Evolutionary conservation across 2,329 filamentous ascomycete genomes (phyloP).

Genomic region (Pseudogymnoascus sp.): DNA sequence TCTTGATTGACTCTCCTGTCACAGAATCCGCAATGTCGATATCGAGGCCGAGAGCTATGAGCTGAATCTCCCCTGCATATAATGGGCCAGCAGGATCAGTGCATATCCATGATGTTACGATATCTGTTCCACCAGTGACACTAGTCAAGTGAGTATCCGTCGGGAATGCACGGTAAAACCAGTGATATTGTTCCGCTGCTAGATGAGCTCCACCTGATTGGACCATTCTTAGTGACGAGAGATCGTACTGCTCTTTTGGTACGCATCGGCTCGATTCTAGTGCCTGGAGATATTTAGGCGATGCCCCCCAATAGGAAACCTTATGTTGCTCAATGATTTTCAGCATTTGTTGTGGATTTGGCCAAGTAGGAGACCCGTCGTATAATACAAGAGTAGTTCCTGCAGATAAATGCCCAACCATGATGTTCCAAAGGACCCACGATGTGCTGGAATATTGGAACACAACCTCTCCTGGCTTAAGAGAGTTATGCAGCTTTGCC

Average conservation of each 20-base stretch:
- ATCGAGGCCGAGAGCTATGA: slow-evolving; percentile 38
- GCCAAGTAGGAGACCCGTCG: slow-evolving; percentile 37
- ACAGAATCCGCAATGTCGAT: slow-evolving; percentile 37
- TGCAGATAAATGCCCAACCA: slow-evolving; percentile 35
- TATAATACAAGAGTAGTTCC: slow-evolving; percentile 37
- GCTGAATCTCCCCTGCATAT: slow-evolving; percentile 38
- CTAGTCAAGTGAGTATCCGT: slow-evolving; percentile 32
- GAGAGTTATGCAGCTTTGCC: slow-evolving; percentile 36
- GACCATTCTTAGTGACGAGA: slow-evolving; percentile 34
- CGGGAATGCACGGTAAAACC: slow-evolving; percentile 38
- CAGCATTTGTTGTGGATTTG: slow-evolving; percentile 31
- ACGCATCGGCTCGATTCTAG: slow-evolving; percentile 29
- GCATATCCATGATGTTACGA: slow-evolving; percentile 37
- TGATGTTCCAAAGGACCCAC: slow-evolving; percentile 41
- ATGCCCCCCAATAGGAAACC: slow-evolving; percentile 37
- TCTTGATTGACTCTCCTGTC: slow-evolving; percentile 30
- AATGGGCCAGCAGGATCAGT: slow-evolving; percentile 36
- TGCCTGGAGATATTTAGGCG: slow-evolving; percentile 38
- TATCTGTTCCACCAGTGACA: slow-evolving; percentile 41
- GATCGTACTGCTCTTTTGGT: slow-evolving; percentile 33
- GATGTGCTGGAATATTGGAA: slow-evolving; percentile 40
- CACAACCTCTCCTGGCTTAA: slow-evolving; percentile 33
- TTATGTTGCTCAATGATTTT: slow-evolving; percentile 31
- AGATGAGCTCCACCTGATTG: slow-evolving; percentile 40
- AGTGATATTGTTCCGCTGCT: slow-evolving; percentile 36